Base-by-base conservation (phyloP, 164 flowering plant species). In the Umbellularia californica region DNA sequence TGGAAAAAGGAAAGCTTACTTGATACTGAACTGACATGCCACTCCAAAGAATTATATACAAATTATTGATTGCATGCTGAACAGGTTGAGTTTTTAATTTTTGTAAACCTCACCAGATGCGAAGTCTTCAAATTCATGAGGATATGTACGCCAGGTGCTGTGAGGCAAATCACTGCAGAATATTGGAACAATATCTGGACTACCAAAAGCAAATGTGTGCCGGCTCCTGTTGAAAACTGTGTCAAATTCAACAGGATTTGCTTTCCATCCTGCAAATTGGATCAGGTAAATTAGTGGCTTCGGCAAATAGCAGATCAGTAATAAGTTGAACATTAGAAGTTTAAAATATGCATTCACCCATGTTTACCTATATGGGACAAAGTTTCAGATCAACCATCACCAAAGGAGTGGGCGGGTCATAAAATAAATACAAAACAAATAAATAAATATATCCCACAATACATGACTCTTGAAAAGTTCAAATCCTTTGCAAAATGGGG, bases 221-320 rank as follows among this genome's bases (percentile, higher is more conserved):
- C 83, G 80, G 81, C 97, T 95, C 72, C 84, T 84, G 78, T 95
- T 95, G 79, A 95, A 95, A 35, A 95, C 97, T 4, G 99, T 91
- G 80, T 95, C 99, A 83, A 95, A 95, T 77, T 95, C 97, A 81
- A 95, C 97, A 22, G 99, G 99, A 82, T 95, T 95, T 65, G 99
- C 95, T 76, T 95, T 95, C 99, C 99, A 95, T 65, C 98, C 98
- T 95, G 88, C 75, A 84, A 76, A 71, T 24, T 12, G 24, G 76
- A 75, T 19, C 65, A 28, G 2, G 25, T 3, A 58, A 14, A 55
- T 78, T 75, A 74, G 77, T n/a, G 5, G 55, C 70, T 68, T 71
- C 33, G 12, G 33, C 52, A 27, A 69, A 23, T 41, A 17, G 55
- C 52, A 30, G 25, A 69, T 3, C 24, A 41, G 55, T 47, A 19